A percentile compares a stretch with the other conserved stretches of the same genome.
phyloP scores from a whole-genome alignment of 768 basidiomycete genomes.

The Leccinum subtestaceum region DNA sequence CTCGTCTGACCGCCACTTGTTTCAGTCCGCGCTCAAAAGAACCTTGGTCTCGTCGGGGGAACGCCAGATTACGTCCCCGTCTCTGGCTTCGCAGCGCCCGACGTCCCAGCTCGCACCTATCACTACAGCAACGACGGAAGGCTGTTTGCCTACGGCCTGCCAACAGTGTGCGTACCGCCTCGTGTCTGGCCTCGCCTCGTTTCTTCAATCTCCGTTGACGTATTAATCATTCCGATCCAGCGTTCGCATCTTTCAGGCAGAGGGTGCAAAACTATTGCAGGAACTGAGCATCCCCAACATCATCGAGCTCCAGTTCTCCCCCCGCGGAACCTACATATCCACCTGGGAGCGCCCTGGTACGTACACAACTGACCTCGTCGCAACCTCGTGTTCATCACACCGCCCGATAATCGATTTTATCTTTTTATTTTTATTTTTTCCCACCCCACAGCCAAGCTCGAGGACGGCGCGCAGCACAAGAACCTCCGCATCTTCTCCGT shows the following conservation, averaged over 20 bases:
- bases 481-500: no score
- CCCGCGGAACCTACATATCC: constrained; percentile 87
- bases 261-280: constrained; percentile 67
- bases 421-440: not conserved
- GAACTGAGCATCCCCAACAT: constrained; percentile 74
- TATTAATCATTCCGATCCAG: constrained; percentile 35
- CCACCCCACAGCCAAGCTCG: no score
- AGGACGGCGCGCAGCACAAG: no score
- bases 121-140: constrained; percentile 86
- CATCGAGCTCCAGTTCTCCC: constrained; percentile 88
- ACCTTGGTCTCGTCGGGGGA: constrained; percentile 80
- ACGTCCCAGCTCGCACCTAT: constrained; percentile 70
- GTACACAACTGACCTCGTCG: constrained; percentile 20
- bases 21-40: constrained; percentile 88
- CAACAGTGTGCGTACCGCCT: constrained; percentile 56
- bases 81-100: constrained; percentile 62
- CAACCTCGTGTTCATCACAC: constrained; percentile 25
- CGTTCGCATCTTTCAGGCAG: constrained; percentile 74
- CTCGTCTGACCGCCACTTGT: constrained; percentile 17
- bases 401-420: not conserved
- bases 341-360: constrained; percentile 90
- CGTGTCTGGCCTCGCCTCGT: constrained; percentile 11
- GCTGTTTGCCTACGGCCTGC: constrained; percentile 81
- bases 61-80: constrained; percentile 71
- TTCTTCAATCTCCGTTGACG: constrained; percentile 11